Conservation (phyloP, 73 alveolate genomes). For the Paraurostyla sp. region DNA sequence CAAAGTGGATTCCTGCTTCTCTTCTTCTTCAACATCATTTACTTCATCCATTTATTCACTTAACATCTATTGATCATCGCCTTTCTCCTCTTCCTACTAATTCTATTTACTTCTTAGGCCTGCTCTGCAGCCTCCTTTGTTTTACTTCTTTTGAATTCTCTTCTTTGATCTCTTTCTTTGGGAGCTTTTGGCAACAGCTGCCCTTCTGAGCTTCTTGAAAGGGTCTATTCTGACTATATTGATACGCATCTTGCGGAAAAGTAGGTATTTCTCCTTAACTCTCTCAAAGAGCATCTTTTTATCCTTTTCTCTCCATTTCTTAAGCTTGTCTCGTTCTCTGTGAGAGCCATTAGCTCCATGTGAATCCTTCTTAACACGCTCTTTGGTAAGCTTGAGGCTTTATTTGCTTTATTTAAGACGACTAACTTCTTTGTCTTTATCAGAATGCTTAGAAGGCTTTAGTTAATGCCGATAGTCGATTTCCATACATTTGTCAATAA, state of each 20-base stretch:
- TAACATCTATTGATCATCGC: neutral
- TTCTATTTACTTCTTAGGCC: neutral
- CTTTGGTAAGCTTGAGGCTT: no score
- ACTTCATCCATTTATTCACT: neutral
- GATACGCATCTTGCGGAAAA: slow-evolving; percentile 62
- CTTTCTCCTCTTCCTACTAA: neutral
- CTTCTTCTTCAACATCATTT: neutral
- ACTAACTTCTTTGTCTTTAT: neutral
- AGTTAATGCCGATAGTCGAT: slow-evolving; percentile 10
- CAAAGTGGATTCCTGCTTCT: neutral
- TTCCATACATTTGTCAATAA: slow-evolving; percentile 61
- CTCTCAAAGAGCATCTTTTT: slow-evolving; percentile 70
- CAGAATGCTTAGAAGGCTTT: slow-evolving; percentile 43
- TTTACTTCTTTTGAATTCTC: slow-evolving; percentile 12
- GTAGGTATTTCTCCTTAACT: slow-evolving; percentile 62
- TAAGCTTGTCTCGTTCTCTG: neutral
- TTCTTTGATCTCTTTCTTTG: slow-evolving; percentile 29
- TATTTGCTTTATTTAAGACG: neutral
- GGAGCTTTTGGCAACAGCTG: neutral
- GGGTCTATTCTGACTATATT: slow-evolving; percentile 56
- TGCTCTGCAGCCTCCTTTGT: neutral
- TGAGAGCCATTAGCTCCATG: neutral
- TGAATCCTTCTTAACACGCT: no score
- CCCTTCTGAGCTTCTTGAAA: neutral
- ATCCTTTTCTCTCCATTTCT: slow-evolving; percentile 78